Conservation (phyloP, 2,329 filamentous ascomycete species). For the Aulographum hederae region DNA sequence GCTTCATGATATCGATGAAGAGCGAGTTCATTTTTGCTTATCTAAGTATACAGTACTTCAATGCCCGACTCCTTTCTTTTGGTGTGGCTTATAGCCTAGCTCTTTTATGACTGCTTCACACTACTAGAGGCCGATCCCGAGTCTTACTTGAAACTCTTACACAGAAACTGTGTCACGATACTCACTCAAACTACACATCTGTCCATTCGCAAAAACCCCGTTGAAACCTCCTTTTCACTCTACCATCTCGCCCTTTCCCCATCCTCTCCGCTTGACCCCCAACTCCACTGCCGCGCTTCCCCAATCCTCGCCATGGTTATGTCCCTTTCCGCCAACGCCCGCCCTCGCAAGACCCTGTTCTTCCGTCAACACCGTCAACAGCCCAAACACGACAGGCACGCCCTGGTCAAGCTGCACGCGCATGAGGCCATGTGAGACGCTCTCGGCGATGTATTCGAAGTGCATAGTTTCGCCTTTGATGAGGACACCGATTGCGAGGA, state of each 20-base stretch:
- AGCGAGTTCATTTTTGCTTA: no score
- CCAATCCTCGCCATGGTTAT: slow-evolving; percentile 97
- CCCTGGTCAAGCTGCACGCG: slow-evolving; percentile 77
- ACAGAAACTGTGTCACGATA: no score
- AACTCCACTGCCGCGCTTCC: slow-evolving; percentile 86
- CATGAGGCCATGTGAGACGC: slow-evolving; percentile 85
- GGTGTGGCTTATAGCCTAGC: no score
- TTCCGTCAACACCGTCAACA: slow-evolving; percentile 76
- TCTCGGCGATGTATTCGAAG: slow-evolving; percentile 94
- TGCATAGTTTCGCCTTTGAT: slow-evolving; percentile 99
- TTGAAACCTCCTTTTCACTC: slow-evolving; percentile 17
- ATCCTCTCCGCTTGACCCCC: slow-evolving; percentile 69
- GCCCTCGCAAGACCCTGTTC: slow-evolving; percentile 76
- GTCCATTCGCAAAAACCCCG: no score
- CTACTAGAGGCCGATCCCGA: no score
- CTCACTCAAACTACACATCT: no score
- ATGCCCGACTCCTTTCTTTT: no score
- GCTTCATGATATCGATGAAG: no score
- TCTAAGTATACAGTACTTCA: no score
- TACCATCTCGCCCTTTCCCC: slow-evolving; percentile 51
- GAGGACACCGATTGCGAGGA: slow-evolving; percentile 87
- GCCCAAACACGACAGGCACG: slow-evolving; percentile 78
- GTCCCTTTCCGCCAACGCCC: slow-evolving; percentile 44
- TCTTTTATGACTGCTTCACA: no score
- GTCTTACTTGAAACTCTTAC: no score